Evolutionary conservation across 2,329 filamentous ascomycete genomes (phyloP), one percentile per base, ranked within the genome.

Genomic region (Nemania diffusa): DNA sequence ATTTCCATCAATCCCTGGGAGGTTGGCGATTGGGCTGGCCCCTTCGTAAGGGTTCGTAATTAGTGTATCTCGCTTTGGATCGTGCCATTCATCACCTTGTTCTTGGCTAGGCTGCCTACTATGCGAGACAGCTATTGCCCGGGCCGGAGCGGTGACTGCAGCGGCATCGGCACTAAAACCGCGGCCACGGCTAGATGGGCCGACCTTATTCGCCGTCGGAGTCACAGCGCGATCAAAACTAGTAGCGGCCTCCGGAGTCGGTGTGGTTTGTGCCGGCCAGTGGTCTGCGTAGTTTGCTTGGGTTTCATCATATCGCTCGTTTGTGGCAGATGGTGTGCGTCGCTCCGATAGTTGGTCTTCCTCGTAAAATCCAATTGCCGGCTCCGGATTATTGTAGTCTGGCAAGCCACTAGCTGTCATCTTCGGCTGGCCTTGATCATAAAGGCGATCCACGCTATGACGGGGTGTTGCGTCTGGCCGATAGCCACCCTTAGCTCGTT

Each of bases 281-380:
- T 78, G 72, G 9, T 71, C 73, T 29, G 67, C 62, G 29, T 74
- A 70, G 46, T 71, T 72, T 17, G 77, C 65, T 8, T 79, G 75
- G 1, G 73, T 72, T 32, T 87, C 88, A 57, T 88, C 90, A 57
- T 91, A 86, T 0, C 90, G 90, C 20, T 92, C 93, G 71, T 94
- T 87, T 46, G 97, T 89, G 57, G 94, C 85, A 0, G 94, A 97
- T 2, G 93, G 93, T 20, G 94, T 97, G 52, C 88, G 90, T 17
- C 93, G 85, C 68, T 97, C 93, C 6, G 71, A 72, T 17, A 62
- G 52, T 20, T 71, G 65, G 24, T 81, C 79, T 42, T 88, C 86
- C 11, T 86, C 83, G 65, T 84, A 81, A 71, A 92, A 91, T 3
- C 91, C 93, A 74, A 92, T 89, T 75, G 94, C 93, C 0, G 91